Evolutionary conservation across 2,329 filamentous ascomycete genomes (phyloP).

Genomic region (Cryphonectria radicalis): DNA sequence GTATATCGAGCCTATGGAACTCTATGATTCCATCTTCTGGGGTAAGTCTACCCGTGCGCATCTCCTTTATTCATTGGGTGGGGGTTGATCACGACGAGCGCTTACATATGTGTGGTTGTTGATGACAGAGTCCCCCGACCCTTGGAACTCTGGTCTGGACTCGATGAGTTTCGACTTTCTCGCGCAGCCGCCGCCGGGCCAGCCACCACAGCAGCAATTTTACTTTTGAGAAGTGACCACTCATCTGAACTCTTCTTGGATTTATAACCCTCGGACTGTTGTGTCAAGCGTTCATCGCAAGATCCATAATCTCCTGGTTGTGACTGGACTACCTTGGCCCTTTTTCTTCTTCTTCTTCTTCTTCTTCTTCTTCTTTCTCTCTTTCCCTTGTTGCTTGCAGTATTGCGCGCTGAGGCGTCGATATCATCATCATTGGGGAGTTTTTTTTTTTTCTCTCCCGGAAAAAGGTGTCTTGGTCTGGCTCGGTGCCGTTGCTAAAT

Average conservation of each 20-base stretch:
- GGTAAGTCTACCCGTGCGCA: slow-evolving; percentile 48
- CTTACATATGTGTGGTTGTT: background rate
- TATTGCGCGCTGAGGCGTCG: background rate
- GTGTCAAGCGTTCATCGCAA: background rate
- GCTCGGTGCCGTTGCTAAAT: background rate
- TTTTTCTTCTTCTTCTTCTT: background rate
- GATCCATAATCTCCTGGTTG: background rate
- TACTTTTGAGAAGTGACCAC: slow-evolving; percentile 51
- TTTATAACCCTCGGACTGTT: background rate
- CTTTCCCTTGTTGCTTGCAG: background rate
- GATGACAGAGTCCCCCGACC: slow-evolving; percentile 60
- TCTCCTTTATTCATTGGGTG: too few species aligned
- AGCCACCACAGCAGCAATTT: slow-evolving; percentile 58
- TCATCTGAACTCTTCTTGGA: background rate
- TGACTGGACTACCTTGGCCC: background rate
- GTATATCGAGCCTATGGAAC: slow-evolving; percentile 69
- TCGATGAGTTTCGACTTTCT: slow-evolving; percentile 65
- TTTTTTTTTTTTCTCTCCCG: background rate
- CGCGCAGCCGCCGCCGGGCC: slow-evolving; percentile 62
- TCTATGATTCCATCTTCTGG: slow-evolving; percentile 72
- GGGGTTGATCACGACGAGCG: background rate
- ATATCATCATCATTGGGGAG: background rate
- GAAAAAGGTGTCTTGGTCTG: background rate
- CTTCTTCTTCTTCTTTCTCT: background rate
- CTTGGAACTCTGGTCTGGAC: slow-evolving; percentile 61